Evolutionary conservation across 768 basidiomycete species (phyloP).

Genomic region (Nidula microcarpa): DNA sequence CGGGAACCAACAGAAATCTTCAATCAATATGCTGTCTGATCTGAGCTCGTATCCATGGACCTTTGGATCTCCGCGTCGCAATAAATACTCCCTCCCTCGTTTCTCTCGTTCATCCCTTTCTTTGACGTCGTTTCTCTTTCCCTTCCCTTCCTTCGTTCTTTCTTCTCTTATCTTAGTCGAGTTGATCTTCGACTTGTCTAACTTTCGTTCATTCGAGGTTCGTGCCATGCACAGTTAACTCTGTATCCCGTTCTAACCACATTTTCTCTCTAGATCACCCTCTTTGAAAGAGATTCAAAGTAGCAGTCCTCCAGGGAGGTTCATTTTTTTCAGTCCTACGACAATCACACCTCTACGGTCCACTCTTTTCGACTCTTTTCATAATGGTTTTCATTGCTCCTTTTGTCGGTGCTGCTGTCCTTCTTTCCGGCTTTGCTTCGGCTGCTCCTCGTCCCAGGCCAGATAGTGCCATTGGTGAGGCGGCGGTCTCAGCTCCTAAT

Average conservation of each 20-base stretch:
- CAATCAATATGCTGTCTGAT: conserved; percentile 1
- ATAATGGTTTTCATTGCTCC: conserved; percentile 63
- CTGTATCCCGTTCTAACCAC: conserved; percentile 2
- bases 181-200: conserved; percentile 61
- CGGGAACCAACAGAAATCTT: too few relatives aligned
- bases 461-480: conserved; percentile 32
- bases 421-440: conserved; percentile 48
- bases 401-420: conserved; percentile 49
- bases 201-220: conserved; percentile 55
- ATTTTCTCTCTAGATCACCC: conserved; percentile 42
- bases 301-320: conserved; percentile 64
- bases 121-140: conserved; percentile 27
- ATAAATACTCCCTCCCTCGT: conserved; percentile 18
- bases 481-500: conserved; percentile 44
- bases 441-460: conserved; percentile 38
- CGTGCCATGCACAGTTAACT: conserved; percentile 6
- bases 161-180: conserved; percentile 43
- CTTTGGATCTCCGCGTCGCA: conserved; percentile 1
- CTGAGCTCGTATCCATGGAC: conserved; percentile 8
- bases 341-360: conserved; percentile 44
- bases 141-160: conserved; percentile 34
- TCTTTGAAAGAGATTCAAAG: conserved; percentile 68
- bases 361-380: conserved; percentile 29
- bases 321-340: conserved; percentile 37
- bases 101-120: conserved; percentile 26